Base-by-base conservation (phyloP, 176 grass and related monocot species). In the Phyllostachys edulis region DNA sequence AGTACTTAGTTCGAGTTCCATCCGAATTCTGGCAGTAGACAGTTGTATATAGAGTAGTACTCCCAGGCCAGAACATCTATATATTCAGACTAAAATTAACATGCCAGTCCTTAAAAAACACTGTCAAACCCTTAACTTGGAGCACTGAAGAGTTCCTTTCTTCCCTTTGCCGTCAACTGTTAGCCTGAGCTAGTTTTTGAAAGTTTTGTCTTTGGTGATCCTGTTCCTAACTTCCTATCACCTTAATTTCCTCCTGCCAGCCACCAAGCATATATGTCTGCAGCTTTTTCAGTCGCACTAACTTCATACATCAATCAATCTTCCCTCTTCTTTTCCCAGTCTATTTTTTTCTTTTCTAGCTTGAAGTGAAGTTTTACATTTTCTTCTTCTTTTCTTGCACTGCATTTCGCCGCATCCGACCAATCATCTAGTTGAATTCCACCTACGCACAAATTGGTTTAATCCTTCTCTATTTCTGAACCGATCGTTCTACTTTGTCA, bases 301-400 rank as follows among this genome's bases (percentile, higher is more conserved):
- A n/a, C 50, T 55, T 45, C 60, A 14, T n/a, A n/a, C 82, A 45
- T 55, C 65, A 79, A 79, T 71, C 75, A 71, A 9, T 69, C 63
- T 55, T 29, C 17, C 56, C 56, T 60, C 56, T 57, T 9, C 7
- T n/a, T 55, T 66, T 52, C 32, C 21, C 56, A 27, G 75, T 76
- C 61, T 26, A 20, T 9, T 57, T 57, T 60, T 11, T 60, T 60
- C n/a, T 23, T 60, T 60, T 60, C 56, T 60, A 24, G n/a, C 9
- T 11, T 60, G n/a, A 60, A 21, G 18, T 56, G 7, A n/a, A 60
- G 9, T 60, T 24, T 60, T 23, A 24, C 16, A 9, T 49, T 62
- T 49, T 62, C 10, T 21, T 50, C 7, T 9, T 9, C 4, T 5
- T 13, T 32, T 45, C 23, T 27, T 27, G 47, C 42, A 15, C 20